Conservation (phyloP, 345 rosid genomes). For the Lumnitzera littorea region DNA sequence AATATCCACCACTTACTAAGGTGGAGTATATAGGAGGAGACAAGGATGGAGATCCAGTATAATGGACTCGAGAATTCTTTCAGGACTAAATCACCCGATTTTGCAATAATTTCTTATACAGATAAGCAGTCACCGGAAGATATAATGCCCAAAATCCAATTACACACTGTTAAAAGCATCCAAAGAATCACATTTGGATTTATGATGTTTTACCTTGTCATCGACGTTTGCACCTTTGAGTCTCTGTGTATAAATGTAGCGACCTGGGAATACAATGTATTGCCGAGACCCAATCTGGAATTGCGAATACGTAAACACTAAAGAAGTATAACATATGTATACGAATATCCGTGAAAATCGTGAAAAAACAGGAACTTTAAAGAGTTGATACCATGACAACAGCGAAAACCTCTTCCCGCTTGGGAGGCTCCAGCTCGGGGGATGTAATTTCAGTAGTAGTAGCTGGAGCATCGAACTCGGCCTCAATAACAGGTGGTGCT, state of each 20-base stretch:
- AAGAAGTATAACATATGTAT: constrained; percentile 7
- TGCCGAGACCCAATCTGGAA: constrained; percentile 74
- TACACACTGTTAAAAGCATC: not conserved
- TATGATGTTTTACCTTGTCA: constrained; percentile 52
- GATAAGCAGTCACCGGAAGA: too few species aligned
- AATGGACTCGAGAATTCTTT: too few species aligned
- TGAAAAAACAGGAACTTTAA: not conserved
- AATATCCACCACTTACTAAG: too few species aligned
- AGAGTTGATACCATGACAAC: constrained; percentile 68
- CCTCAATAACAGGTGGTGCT: constrained; percentile 20
- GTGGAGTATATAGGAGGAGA: too few species aligned
- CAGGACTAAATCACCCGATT: too few species aligned
- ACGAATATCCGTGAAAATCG: not conserved
- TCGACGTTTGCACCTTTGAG: constrained; percentile 80
- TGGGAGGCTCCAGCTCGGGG: constrained; percentile 18
- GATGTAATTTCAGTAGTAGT: constrained; percentile 1
- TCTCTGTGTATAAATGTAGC: constrained; percentile 69
- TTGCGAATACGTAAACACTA: constrained; percentile 5
- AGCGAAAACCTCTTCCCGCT: constrained; percentile 89
- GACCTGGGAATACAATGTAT: constrained; percentile 88
- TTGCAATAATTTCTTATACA: too few species aligned
- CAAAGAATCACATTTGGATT: not conserved
- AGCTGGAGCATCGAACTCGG: constrained; percentile 8
- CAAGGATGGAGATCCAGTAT: too few species aligned
- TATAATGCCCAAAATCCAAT: not conserved